Conservation (phyloP, 495 filamentous ascomycete species). For the Aspergillus avenaceus region DNA sequence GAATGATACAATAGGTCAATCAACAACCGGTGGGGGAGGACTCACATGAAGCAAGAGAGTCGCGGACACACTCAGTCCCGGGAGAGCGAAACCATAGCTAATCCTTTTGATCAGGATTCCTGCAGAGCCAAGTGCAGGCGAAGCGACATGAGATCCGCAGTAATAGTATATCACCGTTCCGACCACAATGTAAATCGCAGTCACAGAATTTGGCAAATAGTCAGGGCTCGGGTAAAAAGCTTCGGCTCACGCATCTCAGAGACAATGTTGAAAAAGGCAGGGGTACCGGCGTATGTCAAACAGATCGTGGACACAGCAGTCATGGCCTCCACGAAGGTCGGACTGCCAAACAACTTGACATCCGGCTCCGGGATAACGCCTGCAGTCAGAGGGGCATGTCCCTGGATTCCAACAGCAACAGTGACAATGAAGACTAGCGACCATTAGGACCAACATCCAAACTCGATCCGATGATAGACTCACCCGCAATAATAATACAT, state of each 20-base stretch:
- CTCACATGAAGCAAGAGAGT: constrained; percentile 7
- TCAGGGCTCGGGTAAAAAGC: constrained; percentile 54
- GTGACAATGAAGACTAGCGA: constrained; percentile 60
- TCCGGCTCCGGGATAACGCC: constrained; percentile 9
- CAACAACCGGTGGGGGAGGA: no score
- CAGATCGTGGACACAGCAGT: constrained; percentile 61
- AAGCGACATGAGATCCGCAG: constrained; percentile 54
- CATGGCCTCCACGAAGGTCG: constrained; percentile 29
- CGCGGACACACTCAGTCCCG: constrained; percentile 29
- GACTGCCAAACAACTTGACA: constrained; percentile 9
- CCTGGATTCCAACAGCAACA: constrained; percentile 50
- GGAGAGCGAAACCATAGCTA: constrained; percentile 64
- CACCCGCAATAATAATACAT: constrained; percentile 15
- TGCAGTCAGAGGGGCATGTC: constrained; percentile 14
- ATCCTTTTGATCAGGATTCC: constrained; percentile 54
- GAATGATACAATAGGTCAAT: no score
- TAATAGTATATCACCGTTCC: constrained; percentile 62
- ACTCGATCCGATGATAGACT: constrained; percentile 29
- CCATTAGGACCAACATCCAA: constrained; percentile 16
- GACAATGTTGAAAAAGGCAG: constrained; percentile 62
- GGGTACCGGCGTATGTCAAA: constrained; percentile 55
- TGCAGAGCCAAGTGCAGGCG: constrained; percentile 61
- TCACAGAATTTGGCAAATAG: constrained; percentile 25
- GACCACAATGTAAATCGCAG: constrained; percentile 58
- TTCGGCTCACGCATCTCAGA: constrained; percentile 62